phyloP scores from a whole-genome alignment of 2,329 filamentous ascomycete species.

The Trichoderma polysporum region DNA sequence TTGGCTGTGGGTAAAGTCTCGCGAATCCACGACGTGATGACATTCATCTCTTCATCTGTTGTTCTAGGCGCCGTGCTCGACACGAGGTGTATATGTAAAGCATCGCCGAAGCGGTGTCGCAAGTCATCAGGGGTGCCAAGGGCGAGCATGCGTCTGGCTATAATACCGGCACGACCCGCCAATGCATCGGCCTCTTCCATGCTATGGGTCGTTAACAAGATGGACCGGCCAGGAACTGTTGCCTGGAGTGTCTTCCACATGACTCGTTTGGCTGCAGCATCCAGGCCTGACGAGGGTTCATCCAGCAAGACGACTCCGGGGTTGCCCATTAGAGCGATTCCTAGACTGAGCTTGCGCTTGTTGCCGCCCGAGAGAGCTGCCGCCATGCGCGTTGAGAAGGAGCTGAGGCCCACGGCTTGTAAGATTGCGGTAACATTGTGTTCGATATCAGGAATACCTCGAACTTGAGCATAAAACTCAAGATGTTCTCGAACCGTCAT shows the following conservation, averaged over 20 bases:
- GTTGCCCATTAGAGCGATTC: slow-evolving; percentile 90
- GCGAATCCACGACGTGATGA: slow-evolving; percentile 65
- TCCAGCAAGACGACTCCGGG: slow-evolving; percentile 84
- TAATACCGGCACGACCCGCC: slow-evolving; percentile 79
- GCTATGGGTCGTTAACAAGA: slow-evolving; percentile 86
- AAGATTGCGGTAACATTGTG: slow-evolving; percentile 78
- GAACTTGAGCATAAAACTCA: slow-evolving; percentile 79
- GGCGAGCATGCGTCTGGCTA: slow-evolving; percentile 82
- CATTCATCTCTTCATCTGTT: slow-evolving; percentile 63
- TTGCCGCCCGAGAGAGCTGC: slow-evolving; percentile 83
- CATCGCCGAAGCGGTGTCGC: slow-evolving; percentile 72
- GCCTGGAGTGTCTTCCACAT: slow-evolving; percentile 87
- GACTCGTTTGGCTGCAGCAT: slow-evolving; percentile 84
- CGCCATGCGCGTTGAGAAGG: slow-evolving; percentile 73
- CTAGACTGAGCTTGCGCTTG: slow-evolving; percentile 86
- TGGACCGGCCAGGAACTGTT: slow-evolving; percentile 72
- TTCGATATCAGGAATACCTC: slow-evolving; percentile 72
- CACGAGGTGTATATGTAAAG: slow-evolving; percentile 79
- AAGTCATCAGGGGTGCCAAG: slow-evolving; percentile 74
- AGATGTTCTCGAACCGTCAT: slow-evolving; percentile 90
- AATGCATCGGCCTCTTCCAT: slow-evolving; percentile 96
- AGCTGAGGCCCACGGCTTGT: slow-evolving; percentile 72
- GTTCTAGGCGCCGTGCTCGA: slow-evolving; percentile 73
- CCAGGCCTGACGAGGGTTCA: slow-evolving; percentile 84
- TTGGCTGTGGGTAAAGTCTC: slow-evolving; percentile 61